A percentile compares a stretch with the other conserved stretches of the same genome.
Evolutionary conservation across 208 protist species (phyloP).

Genomic region (Paratrypanosoma confusum): DNA sequence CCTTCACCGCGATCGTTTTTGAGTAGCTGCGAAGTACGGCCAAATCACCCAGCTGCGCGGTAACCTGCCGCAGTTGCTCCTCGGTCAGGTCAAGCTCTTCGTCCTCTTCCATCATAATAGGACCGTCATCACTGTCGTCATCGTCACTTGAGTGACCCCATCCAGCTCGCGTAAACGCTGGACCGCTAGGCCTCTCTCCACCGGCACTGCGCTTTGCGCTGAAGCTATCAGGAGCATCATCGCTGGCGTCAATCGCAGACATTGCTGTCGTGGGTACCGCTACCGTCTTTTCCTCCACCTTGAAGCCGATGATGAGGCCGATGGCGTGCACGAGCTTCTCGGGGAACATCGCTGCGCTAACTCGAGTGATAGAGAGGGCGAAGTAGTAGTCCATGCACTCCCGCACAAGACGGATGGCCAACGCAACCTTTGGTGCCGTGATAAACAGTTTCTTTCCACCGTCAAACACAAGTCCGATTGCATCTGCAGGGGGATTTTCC

Average conservation of each 20-base stretch:
- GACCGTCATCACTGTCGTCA: conserved; percentile 8
- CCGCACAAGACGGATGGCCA: conserved; percentile 36
- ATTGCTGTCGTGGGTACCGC: too few species aligned
- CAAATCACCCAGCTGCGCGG: conserved; percentile 47
- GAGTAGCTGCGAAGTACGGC: conserved; percentile 43
- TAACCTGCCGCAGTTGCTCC: conserved; percentile 30
- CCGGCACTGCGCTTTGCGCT: conserved; percentile 9
- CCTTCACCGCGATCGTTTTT: too few species aligned
- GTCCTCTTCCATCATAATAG: conserved; percentile 16
- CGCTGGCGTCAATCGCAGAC: too few species aligned
- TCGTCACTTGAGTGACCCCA: conserved; percentile 15
- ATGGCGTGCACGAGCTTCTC: conserved; percentile 34
- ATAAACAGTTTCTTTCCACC: conserved; percentile 76
- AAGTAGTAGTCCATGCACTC: conserved; percentile 84
- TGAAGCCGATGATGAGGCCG: conserved; percentile 51
- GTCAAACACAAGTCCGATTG: conserved; percentile 66
- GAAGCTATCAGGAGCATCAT: too few species aligned
- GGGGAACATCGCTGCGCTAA: conserved; percentile 64
- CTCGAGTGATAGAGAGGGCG: conserved; percentile 59
- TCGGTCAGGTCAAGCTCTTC: conserved; percentile 30
- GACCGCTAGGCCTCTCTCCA: too few species aligned
- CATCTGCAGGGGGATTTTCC: conserved; percentile 10
- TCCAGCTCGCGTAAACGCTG: conserved; percentile 3
- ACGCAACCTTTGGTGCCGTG: conserved; percentile 29
- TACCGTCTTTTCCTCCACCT: too few species aligned